These are phyloP conservation scores for Rubia yunnanensis DNA, from an alignment of 257 asterid genomes.

Conservation along the genomic window DNA sequence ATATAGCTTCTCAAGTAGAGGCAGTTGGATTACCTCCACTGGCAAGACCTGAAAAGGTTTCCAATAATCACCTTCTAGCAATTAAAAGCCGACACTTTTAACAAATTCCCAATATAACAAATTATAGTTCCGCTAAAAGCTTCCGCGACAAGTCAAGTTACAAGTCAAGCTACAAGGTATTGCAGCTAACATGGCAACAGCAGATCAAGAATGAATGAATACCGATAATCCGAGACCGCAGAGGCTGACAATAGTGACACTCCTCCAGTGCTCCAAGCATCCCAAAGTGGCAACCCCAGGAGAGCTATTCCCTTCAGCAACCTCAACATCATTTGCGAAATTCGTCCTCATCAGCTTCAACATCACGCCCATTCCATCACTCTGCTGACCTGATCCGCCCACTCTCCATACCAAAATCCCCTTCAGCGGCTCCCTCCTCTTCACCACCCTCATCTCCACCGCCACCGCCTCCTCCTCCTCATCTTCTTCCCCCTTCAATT, in stretches of 20 bases:
- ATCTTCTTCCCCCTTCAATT: constrained; percentile 24
- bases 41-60: constrained; percentile 60
- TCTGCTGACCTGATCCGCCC: constrained; percentile 84
- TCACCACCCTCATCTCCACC: constrained; percentile 75
- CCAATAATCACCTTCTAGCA: not conserved
- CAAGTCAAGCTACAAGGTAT: not conserved
- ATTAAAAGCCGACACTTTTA: not conserved
- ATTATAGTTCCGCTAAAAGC: constrained; percentile 1
- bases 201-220: not conserved
- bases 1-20: constrained; percentile 87
- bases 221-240: constrained; percentile 69
- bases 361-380: constrained; percentile 86
- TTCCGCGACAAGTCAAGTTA: not conserved
- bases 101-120: not conserved
- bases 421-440: constrained; percentile 68
- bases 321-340: constrained; percentile 46
- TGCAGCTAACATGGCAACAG: not conserved
- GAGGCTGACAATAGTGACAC: constrained; percentile 67
- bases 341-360: constrained; percentile 72
- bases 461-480: constrained; percentile 28
- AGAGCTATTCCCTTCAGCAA: constrained; percentile 13
- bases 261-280: constrained; percentile 78
- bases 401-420: constrained; percentile 68
- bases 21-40: constrained; percentile 74
- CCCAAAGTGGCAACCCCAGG: constrained; percentile 16